Percentiles rank a stretch among this genome's conserved stretches.
These are phyloP conservation scores for Saccharomyces jurei DNA, from an alignment of 805 yeast genomes.

Conservation along the genomic window DNA sequence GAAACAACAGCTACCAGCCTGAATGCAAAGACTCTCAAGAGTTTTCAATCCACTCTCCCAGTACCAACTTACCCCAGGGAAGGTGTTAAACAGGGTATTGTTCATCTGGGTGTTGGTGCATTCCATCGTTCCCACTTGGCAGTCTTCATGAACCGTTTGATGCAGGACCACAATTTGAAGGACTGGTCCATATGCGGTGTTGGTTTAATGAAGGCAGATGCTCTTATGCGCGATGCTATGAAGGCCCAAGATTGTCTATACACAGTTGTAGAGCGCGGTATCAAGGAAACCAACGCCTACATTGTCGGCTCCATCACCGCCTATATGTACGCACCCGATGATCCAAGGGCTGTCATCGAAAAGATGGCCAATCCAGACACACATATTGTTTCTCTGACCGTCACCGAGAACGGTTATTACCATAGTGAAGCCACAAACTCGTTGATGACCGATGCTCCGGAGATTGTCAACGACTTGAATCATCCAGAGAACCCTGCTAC, in stretches of 20 bases:
- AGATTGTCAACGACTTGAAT: slow-evolving; percentile 1
- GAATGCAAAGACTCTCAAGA: neutral
- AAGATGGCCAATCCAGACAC: slow-evolving; percentile 5
- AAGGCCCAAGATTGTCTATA: neutral
- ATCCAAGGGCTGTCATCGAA: slow-evolving; percentile 6
- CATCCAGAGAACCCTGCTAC: slow-evolving; percentile 1
- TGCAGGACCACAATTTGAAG: slow-evolving; percentile 2
- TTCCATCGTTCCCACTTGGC: slow-evolving; percentile 6
- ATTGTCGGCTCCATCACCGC: slow-evolving; percentile 3
- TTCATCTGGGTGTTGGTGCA: slow-evolving; percentile 6
- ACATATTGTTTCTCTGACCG: slow-evolving; percentile 4
- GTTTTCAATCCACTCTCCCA: neutral
- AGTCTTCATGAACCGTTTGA: slow-evolving; percentile 1
- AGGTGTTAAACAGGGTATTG: slow-evolving; percentile 4
- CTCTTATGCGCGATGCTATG: neutral
- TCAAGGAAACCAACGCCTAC: neutral
- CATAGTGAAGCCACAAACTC: slow-evolving; percentile 4
- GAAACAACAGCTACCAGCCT: neutral
- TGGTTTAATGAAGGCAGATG: neutral
- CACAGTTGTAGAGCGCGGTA: neutral
- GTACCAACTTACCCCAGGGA: slow-evolving; percentile 4
- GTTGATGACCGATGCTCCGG: slow-evolving; percentile 2
- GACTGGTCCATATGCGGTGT: slow-evolving; percentile 7
- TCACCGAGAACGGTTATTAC: slow-evolving; percentile 5
- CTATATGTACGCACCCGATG: slow-evolving; percentile 6